Conservation (phyloP, 78 protist genomes). For the Dictyostelium intermedium region DNA sequence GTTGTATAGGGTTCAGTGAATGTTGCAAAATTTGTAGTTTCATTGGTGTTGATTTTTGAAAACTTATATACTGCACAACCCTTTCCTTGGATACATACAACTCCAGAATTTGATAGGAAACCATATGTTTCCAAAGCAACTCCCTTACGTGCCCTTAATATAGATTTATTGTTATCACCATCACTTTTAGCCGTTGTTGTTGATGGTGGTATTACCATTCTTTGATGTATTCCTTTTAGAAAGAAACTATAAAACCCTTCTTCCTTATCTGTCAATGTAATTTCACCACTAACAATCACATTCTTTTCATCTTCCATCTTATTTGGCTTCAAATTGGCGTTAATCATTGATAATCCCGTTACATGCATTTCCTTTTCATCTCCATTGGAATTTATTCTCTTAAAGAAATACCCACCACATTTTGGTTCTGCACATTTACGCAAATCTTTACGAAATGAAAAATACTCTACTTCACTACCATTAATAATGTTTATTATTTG, state of each 20-base stretch:
- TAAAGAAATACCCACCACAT: constrained; percentile 3
- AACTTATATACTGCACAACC: background rate
- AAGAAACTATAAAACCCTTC: background rate
- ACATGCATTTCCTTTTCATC: background rate
- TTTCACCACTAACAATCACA: background rate
- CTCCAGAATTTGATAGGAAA: background rate
- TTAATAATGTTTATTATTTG: background rate
- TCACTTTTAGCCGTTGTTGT: too few relatives aligned
- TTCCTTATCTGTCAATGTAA: background rate
- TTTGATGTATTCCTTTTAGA: background rate
- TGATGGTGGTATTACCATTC: background rate
- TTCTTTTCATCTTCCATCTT: background rate
- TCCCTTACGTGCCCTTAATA: background rate
- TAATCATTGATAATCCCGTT: background rate
- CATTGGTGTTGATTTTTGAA: background rate
- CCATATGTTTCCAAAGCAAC: background rate
- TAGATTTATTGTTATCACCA: background rate
- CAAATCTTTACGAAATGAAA: background rate
- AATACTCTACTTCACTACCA: background rate
- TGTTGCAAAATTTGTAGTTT: background rate
- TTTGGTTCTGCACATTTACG: constrained; percentile 17
- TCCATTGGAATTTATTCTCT: background rate
- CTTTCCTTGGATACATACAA: background rate
- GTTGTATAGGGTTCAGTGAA: background rate
- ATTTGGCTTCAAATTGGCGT: background rate